Evolutionary conservation across 768 basidiomycete genomes (phyloP), one percentile per base, ranked within the genome.

Genomic region (Macrolepiota albuminosa): DNA sequence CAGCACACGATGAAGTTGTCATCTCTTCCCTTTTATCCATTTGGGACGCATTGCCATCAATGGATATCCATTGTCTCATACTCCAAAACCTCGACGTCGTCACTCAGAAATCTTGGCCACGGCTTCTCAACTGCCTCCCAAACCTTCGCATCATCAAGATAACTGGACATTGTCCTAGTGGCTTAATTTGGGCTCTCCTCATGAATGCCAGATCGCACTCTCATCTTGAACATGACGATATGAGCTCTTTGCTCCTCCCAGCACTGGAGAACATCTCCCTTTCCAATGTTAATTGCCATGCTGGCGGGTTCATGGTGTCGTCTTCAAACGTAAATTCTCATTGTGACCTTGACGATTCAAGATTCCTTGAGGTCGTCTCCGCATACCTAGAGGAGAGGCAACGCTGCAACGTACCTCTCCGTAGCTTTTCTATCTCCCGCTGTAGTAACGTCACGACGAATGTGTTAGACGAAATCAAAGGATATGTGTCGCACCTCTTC

Each of bases 241-340:
- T 61, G 52, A 61, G 61, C n/a, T 62, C 56, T 4, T 50, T 76
- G 34, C 66, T 77, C 16, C 66, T 76, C 18, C 74, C 75, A 16
- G 64, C 58, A 48, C 66, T 78, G 37, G 67, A 69, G 21, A 75
- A 77, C 52, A 64, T 78, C 39, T 77, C 77, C 64, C 66, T 78
- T 10, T 71, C 73, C 61, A 67, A 70, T 11, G 67, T 76, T 8
- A 73, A 78, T 54, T 77, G 75, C 50, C 74, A 73, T 39, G 69
- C 72, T 48, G 77, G 76, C 24, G 76, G 77, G 24, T 72, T 71
- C 61, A 78, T 78, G 77, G 68, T 76, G 29, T 71, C 72, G 9
- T 63, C 67, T 24, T 66, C 59, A 6, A 67, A 64, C 26, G 61
- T 72, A 37, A 73, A 78, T 61, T 76, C 74, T 1, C 67, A 73